Evolutionary conservation across 805 yeast species (phyloP), one percentile per base, ranked within the genome.

Genomic region (Schizosaccharomyces cryophilus): DNA sequence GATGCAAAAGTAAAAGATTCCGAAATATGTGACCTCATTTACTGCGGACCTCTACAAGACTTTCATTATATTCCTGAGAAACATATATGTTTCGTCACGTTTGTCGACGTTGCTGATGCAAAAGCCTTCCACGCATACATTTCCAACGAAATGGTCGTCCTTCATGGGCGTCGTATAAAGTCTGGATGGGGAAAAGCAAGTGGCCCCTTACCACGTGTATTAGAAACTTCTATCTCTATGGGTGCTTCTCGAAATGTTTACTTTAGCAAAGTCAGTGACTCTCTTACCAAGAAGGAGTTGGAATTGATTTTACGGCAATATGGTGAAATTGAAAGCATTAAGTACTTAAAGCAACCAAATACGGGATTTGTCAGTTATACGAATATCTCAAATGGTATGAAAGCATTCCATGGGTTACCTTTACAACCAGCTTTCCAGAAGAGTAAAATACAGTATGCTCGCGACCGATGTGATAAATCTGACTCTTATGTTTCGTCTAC

Each of bases 151-250:
- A 95, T 95, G 0, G 75, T 90, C 63, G 79, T 88, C 19, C 84
- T 90, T 63, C 95, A 86, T 69, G 84, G 83, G 69, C 78, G 94
- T 67, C 79, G 89, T 67, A 84, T 90, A 65, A 87, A 86, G 70
- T 88, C 93, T 62, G 96, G 96, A 24, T 93, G 98, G 97, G 98
- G 97, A 58, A 89, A 87, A 72, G 96, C 90, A 69, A 83, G 95
- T 5, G 97, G 97, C 9, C 87, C 95, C 0, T 75, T 90, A 64
- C 83, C 94, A 9, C 84, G 85, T 66, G 88, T 95, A 2, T 77
- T 90, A 62, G 84, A 89, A 9, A 74, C 85, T 62, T 96, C 96
- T 0, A 95, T 89, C 30, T 82, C 93, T 29, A 84, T 86, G 65
- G 97, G 97, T 51, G 97, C 96, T 0, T 81, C 94, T 24, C 80